Conservation (phyloP, 2,329 filamentous ascomycete genomes). For the Xylaria sp. region DNA sequence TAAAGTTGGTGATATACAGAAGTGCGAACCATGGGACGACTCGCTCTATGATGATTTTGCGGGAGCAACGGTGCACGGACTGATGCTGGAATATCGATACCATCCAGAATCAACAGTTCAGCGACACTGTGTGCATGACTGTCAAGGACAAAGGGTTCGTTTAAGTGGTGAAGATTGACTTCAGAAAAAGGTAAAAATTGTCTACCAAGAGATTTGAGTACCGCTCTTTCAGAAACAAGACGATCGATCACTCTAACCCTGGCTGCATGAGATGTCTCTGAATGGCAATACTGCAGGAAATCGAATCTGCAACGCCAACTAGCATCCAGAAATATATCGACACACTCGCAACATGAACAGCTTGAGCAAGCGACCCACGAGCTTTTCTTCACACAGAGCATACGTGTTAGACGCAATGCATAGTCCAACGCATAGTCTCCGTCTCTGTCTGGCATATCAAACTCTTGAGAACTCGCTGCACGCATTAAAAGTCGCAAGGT, state of each 20-base stretch:
- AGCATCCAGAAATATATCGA: conserved; percentile 9
- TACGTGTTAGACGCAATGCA: not conserved
- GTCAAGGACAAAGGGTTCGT: conserved; percentile 5
- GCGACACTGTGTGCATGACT: conserved; percentile 2
- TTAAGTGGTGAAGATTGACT: not conserved
- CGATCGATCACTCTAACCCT: not conserved
- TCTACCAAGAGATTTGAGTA: not conserved
- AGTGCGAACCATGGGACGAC: not conserved
- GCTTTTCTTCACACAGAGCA: not conserved
- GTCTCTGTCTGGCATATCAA: not conserved
- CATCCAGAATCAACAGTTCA: not conserved
- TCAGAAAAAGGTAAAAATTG: not conserved
- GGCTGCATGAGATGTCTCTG: not conserved
- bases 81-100: not conserved
- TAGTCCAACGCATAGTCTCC: conserved; percentile 2
- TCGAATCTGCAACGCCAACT: not conserved
- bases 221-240: not conserved
- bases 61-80: not conserved
- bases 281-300: not conserved
- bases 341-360: conserved; percentile 9
- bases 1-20: conserved; percentile 11
- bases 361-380: conserved; percentile 2
- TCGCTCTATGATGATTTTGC: not conserved
- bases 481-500: not conserved
- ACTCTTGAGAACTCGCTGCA: not conserved